Conservation (phyloP, 495 filamentous ascomycete genomes). For the Talaromyces borbonicus region DNA sequence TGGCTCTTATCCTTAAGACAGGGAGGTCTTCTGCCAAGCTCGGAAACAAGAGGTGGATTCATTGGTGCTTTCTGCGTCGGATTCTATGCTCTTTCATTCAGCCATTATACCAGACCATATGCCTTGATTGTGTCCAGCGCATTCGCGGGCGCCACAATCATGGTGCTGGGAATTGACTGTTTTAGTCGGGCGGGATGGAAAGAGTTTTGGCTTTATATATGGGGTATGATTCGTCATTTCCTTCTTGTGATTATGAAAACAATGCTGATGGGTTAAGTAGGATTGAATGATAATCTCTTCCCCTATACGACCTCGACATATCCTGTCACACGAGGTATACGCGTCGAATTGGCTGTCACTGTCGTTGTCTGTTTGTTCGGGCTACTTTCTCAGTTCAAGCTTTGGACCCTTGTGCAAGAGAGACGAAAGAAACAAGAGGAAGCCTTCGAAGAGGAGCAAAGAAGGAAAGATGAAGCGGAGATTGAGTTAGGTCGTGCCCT, state of each 20-base stretch:
- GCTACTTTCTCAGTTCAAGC: conserved; percentile 70
- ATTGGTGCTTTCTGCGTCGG: conserved; percentile 61
- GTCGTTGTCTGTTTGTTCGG: conserved; percentile 66
- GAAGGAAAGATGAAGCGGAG: conserved; percentile 58
- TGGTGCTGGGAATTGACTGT: conserved; percentile 82
- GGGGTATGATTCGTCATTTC: conserved; percentile 50
- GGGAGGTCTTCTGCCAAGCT: conserved; percentile 59
- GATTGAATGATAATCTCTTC: conserved; percentile 69
- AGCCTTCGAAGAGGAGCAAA: conserved; percentile 44
- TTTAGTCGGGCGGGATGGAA: conserved; percentile 82
- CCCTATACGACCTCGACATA: conserved; percentile 66
- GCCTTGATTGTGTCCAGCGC: conserved; percentile 65
- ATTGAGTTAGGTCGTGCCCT: conserved; percentile 55
- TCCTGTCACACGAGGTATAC: conserved; percentile 77
- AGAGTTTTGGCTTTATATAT: conserved; percentile 94
- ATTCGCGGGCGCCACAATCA: conserved; percentile 70
- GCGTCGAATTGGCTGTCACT: conserved; percentile 72
- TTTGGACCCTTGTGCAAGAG: conserved; percentile 83
- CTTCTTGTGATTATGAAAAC: too few species aligned
- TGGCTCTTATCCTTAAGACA: conserved; percentile 73
- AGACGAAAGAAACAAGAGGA: conserved; percentile 52
- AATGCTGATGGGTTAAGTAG: too few species aligned
- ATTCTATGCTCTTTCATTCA: conserved; percentile 67
- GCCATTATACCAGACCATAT: conserved; percentile 65
- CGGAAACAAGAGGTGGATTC: conserved; percentile 56